Conservation (phyloP, 2,329 filamentous ascomycete species). For the Amylocarpus encephaloides region DNA sequence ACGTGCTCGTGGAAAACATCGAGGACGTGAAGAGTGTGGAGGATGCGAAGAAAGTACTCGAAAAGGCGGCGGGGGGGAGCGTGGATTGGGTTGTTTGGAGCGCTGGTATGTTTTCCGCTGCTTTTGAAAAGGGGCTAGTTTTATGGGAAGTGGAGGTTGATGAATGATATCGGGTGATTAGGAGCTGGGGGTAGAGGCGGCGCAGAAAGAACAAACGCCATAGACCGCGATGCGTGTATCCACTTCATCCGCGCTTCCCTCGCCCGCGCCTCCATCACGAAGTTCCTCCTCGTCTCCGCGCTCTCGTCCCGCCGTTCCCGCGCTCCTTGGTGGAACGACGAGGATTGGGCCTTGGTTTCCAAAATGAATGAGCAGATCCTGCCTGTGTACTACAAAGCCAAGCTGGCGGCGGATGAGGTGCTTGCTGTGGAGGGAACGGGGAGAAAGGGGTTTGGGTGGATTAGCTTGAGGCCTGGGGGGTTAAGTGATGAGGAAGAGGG, state of each 20-base stretch:
- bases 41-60: conserved; percentile 50
- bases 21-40: conserved; percentile 60
- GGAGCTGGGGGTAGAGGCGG: conserved; percentile 55
- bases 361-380: conserved; percentile 39
- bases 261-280: conserved; percentile 45
- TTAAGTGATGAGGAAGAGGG: conserved; percentile 44
- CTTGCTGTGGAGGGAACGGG: conserved; percentile 41
- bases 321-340: conserved; percentile 51
- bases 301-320: conserved; percentile 44
- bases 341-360: conserved; percentile 36
- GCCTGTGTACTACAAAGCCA: conserved; percentile 52
- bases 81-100: conserved; percentile 64
- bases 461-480: conserved; percentile 47
- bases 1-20: conserved; percentile 56
- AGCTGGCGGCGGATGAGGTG: conserved; percentile 52
- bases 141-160: background rate
- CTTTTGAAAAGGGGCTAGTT: background rate
- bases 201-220: conserved; percentile 47
- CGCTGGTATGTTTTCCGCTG: conserved; percentile 44
- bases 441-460: conserved; percentile 34
- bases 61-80: conserved; percentile 40
- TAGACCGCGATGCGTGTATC: conserved; percentile 59
- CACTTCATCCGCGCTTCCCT: conserved; percentile 56
- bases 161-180: conserved; percentile 18
- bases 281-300: conserved; percentile 62